Conservation (phyloP, 2,329 filamentous ascomycete genomes). For the Aspergillus spinulosporus region DNA sequence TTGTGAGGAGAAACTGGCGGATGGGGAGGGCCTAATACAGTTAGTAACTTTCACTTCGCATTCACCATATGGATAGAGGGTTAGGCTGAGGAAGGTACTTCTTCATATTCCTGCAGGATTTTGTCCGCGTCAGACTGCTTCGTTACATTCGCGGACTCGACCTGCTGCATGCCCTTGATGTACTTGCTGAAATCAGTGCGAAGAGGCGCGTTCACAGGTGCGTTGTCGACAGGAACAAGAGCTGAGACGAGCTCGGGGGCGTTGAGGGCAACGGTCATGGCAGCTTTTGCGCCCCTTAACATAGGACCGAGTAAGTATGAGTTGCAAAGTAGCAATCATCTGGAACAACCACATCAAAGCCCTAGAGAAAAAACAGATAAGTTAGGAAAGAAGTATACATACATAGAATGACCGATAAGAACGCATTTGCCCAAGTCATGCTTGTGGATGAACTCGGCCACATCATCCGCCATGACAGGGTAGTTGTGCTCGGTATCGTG, state of each 20-base stretch:
- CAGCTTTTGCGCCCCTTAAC: conserved; percentile 80
- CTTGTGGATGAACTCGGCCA: conserved; percentile 72
- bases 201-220: conserved; percentile 77
- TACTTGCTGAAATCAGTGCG: conserved; percentile 76
- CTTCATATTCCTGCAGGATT: conserved; percentile 73
- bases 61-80: not conserved
- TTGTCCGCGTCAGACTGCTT: conserved; percentile 76
- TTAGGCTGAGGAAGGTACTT: conserved; percentile 44
- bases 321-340: no score
- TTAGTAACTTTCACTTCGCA: not conserved
- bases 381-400: conserved; percentile 28
- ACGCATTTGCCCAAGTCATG: conserved; percentile 70
- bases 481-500: conserved; percentile 79
- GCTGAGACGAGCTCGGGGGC: conserved; percentile 67
- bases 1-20: conserved; percentile 88
- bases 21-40: conserved; percentile 63
- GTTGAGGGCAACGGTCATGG: conserved; percentile 80
- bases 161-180: conserved; percentile 77
- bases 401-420: conserved; percentile 94
- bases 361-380: no score
- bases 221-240: conserved; percentile 86
- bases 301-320: not conserved
- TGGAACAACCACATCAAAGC: not conserved
- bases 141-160: conserved; percentile 68
- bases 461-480: conserved; percentile 75